Base-by-base conservation (phyloP, 305 asterid genomes). In the Ilex paraguariensis region DNA sequence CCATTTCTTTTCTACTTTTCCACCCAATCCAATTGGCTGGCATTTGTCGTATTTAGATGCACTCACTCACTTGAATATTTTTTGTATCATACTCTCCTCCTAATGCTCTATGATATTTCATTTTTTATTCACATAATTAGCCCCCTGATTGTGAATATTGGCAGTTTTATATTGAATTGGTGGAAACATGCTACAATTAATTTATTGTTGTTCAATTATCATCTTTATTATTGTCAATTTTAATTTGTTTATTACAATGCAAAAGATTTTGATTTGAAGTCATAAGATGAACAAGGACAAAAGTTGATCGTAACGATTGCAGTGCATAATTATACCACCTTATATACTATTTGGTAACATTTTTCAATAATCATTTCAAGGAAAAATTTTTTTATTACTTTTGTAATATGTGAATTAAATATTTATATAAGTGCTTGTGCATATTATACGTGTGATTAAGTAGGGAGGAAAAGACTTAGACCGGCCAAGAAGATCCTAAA, bases 21-120 rank as follows among this genome's bases (percentile, higher is more conserved):
- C 70, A 55, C 66, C 77, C 71, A 67, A 70, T 73, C 82, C 81
- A 64, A 57, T 81, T 81, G 77, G 80, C 72, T 78, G 6, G 56
- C 3, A 54, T 72, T 86, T 84, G 90, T 84, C 87, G 68, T 66
- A 66, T 84, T 32, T 73, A 65, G 59, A 71, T 66, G 32, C 53
- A 53, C 52, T 66, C 85, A 72, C 83, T 70, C 66, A 70, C 68
- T 69, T 70, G 14, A 76, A 80, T 71, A 78, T 73, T 74, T 69
- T 66, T 63, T 44, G 56, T 65, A 69, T 63, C 69, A 62, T 69
- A 40, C 62, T 31, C 66, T 55, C 61, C 50, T 68, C 44, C 17
- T 31, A 21, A 55, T 62, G 57, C 53, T 14, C 64, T 11, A 10
- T 31, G 58, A 28, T 39, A 28, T 71, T 46, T 55, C 45, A 10